Base-by-base conservation (phyloP, 371 early-diverging fungal species). In the Mucor irregularis region DNA sequence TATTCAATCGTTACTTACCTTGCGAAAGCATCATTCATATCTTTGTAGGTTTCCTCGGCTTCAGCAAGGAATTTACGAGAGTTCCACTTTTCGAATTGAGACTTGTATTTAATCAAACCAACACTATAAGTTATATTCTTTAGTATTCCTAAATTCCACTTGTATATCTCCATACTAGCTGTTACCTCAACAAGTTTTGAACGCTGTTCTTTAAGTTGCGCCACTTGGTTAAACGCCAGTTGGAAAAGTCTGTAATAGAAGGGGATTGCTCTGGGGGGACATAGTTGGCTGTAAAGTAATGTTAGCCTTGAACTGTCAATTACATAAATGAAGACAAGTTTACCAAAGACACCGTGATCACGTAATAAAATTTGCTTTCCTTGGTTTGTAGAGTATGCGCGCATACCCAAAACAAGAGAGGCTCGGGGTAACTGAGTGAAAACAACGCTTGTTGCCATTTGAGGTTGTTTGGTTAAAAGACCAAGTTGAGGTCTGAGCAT, bases 1-100 rank as follows among this genome's bases (percentile, higher is more conserved):
- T n/a, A n/a, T n/a, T n/a, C n/a, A n/a, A n/a, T n/a, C n/a, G n/a
- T n/a, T n/a, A 25, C 43, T 45, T 66, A 81, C 74, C 78, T 73
- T 25, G 90, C 86, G 62, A 84, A 89, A 6, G 87, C 86, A 63
- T 82, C 84, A 53, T 89, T 89, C 90, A 89, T 88, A 43, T 76
- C 73, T 47, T 80, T 81, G 66, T 87, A 87, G 8, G 84, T 75
- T 48, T 79, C 78, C 54, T 84, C 82, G 0, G 87, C 87, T 49
- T 76, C 64, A 19, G 73, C 64, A 67, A 84, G 56, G 60, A 84
- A 84, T 28, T 72, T 68, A 14, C 55, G 62, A 25, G 80, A 74
- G 39, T 79, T 73, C 80, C 80, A 79, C 19, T 73, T 76, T 34
- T 79, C 80, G 50, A 66, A 79, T 53, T 72, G 63, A 38, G 80